Percentiles rank a stretch among this genome's conserved stretches.
phyloP scores from a whole-genome alignment of 371 early-diverging fungal species.

The Mucor racemosus region DNA sequence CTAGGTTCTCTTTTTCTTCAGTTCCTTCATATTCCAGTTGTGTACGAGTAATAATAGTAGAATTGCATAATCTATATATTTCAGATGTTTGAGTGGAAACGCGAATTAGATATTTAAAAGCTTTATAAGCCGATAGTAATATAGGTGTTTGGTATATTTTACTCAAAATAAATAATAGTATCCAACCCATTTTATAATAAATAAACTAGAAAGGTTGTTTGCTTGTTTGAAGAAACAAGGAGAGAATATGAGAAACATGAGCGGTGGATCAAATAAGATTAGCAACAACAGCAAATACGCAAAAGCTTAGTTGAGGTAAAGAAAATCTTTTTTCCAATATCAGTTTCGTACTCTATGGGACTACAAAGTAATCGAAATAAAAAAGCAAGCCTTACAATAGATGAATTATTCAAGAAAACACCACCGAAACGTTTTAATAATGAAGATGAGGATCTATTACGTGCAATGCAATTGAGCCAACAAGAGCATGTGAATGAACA shows the following conservation, averaged over 20 bases:
- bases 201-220: slow-evolving; percentile 1
- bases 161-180: slow-evolving; percentile 52
- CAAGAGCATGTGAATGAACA: slow-evolving; percentile 29
- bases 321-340: slow-evolving; percentile 1
- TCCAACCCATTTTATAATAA: slow-evolving; percentile 39
- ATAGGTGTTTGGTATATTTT: slow-evolving; percentile 58
- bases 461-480: slow-evolving; percentile 22
- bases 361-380: background rate
- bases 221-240: background rate
- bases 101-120: slow-evolving; percentile 57
- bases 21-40: slow-evolving; percentile 23
- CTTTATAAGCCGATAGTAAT: slow-evolving; percentile 55
- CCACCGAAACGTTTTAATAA: background rate
- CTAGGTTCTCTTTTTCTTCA: slow-evolving; percentile 16
- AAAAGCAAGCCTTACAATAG: background rate
- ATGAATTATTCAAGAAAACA: slow-evolving; percentile 1
- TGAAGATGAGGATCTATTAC: slow-evolving; percentile 14
- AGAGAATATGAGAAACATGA: background rate
- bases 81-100: slow-evolving; percentile 63
- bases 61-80: slow-evolving; percentile 64
- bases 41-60: slow-evolving; percentile 31
- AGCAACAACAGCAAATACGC: slow-evolving; percentile 1
- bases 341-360: background rate
- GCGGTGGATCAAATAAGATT: background rate
- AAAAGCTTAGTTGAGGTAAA: background rate